These are phyloP conservation scores for Panaeolus papilionaceus DNA, from an alignment of 768 basidiomycete species.

Conservation along the genomic window DNA sequence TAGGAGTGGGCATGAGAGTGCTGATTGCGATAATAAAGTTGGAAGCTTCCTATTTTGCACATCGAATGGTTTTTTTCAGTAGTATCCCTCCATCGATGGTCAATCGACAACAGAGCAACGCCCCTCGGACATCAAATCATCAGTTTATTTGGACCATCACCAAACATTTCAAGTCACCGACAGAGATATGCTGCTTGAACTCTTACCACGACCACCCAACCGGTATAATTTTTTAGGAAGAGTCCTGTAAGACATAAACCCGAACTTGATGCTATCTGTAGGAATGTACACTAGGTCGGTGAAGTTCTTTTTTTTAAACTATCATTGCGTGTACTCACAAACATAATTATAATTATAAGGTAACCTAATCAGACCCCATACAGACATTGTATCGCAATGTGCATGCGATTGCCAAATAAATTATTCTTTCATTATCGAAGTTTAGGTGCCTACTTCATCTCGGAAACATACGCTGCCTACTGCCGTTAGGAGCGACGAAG, in stretches of 20 bases:
- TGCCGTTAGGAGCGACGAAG: conserved; percentile 12
- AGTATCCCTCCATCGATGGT: neutral
- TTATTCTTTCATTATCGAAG: conserved; percentile 10
- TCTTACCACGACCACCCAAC: conserved; percentile 9
- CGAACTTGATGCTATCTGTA: conserved; percentile 11
- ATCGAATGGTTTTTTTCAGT: neutral
- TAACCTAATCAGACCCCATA: conserved; percentile 1
- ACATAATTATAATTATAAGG: neutral
- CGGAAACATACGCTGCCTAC: conserved; percentile 13
- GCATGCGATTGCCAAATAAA: conserved; percentile 8
- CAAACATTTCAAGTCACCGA: neutral
- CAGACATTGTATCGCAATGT: conserved; percentile 5
- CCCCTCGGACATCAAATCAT: conserved; percentile 1
- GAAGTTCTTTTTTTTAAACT: neutral
- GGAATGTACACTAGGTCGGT: neutral
- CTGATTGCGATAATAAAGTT: neutral
- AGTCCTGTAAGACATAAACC: neutral
- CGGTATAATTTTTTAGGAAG: neutral
- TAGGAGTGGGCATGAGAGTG: neutral
- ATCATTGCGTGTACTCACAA: neutral
- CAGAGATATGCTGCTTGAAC: neutral
- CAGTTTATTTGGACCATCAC: neutral
- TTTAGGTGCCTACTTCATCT: neutral
- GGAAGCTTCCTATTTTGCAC: conserved; percentile 5
- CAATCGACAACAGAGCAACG: neutral